Evolutionary conservation across 164 flowering plant genomes (phyloP).

Genomic region (Piper betle): DNA sequence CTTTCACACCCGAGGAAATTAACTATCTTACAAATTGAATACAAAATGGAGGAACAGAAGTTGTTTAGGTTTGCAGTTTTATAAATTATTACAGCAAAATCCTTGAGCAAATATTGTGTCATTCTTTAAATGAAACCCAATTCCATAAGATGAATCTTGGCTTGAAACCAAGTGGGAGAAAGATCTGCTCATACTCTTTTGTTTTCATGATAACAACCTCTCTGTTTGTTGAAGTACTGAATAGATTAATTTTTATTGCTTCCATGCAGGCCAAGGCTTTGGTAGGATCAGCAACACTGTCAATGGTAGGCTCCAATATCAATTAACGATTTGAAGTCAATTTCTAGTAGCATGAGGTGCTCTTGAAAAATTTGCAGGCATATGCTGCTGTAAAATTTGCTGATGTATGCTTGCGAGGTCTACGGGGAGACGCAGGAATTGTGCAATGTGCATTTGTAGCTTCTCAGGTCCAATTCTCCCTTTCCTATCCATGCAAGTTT

Average conservation of each 20-base stretch:
- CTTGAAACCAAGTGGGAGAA: no score
- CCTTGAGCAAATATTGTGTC: not conserved
- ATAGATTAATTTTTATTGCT: not conserved
- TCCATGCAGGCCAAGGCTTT: slow-evolving; percentile 89
- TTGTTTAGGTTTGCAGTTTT: slow-evolving; percentile 35
- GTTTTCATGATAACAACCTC: not conserved
- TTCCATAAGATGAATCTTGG: no score
- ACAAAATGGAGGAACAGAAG: slow-evolving; percentile 64
- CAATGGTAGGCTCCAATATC: slow-evolving; percentile 47
- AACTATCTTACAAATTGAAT: slow-evolving; percentile 39
- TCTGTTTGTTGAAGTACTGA: no score
- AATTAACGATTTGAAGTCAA: not conserved
- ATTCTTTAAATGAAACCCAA: no score
- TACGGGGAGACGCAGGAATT: slow-evolving; percentile 74
- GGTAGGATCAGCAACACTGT: slow-evolving; percentile 89
- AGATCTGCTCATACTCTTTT: no score
- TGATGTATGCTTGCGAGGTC: slow-evolving; percentile 77
- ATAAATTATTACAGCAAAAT: not conserved
- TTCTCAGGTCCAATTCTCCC: slow-evolving; percentile 39
- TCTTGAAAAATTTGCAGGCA: slow-evolving; percentile 26
- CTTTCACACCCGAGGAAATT: slow-evolving; percentile 41
- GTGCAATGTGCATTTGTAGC: slow-evolving; percentile 77
- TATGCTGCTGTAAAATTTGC: slow-evolving; percentile 94
- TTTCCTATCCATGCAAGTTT: no score
- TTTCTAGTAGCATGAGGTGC: not conserved